These are phyloP conservation scores for Vicia faba DNA, from an alignment of 306 rosid genomes.

Conservation along the genomic window DNA sequence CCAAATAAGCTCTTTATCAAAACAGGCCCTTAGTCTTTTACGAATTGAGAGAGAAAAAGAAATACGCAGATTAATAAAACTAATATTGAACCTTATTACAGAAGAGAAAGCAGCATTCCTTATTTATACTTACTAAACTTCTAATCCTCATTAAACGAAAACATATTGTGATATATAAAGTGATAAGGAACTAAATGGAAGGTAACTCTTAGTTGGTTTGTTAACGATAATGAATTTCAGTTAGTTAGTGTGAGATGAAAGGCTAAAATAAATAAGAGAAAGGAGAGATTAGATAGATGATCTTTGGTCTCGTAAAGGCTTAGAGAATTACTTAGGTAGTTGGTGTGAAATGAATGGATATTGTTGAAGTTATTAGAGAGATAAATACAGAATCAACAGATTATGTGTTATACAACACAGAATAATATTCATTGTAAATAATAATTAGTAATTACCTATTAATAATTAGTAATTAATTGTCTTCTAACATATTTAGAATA, in stretches of 20 bases:
- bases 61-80: not conserved
- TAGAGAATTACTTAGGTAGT: too few relatives aligned
- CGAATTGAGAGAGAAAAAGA: not conserved
- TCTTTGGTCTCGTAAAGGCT: too few relatives aligned
- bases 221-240: not conserved
- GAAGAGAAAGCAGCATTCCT: not conserved
- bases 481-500: too few relatives aligned
- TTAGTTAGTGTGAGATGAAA: not conserved
- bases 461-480: too few relatives aligned
- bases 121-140: not conserved
- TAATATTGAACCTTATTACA: not conserved
- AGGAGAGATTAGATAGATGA: too few relatives aligned
- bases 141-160: not conserved
- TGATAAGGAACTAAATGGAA: not conserved
- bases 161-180: not conserved
- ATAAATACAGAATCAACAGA: too few relatives aligned
- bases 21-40: not conserved
- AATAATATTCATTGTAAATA: too few relatives aligned
- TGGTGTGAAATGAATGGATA: too few relatives aligned
- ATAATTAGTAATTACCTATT: too few relatives aligned
- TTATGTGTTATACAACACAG: too few relatives aligned
- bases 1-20: too few relatives aligned
- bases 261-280: not conserved
- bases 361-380: too few relatives aligned
- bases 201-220: not conserved